Conservation (phyloP, 2,329 filamentous ascomycete genomes). For the Lasiodiplodia sp. region DNA sequence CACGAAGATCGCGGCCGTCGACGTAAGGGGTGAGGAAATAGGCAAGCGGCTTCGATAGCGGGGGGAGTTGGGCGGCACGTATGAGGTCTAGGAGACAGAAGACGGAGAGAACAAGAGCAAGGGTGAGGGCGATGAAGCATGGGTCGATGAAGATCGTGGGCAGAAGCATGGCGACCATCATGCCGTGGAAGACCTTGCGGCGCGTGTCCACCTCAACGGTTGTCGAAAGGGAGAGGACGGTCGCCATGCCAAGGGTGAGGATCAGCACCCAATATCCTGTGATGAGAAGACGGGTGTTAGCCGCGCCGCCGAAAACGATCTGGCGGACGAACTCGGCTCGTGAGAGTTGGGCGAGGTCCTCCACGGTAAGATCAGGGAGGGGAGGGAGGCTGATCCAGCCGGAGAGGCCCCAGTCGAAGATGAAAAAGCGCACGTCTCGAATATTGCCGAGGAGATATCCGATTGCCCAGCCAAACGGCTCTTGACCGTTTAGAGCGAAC, state of each 20-base stretch:
- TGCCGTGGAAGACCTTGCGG: slow-evolving; percentile 96
- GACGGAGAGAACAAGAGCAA: slow-evolving; percentile 79
- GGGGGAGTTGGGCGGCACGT: slow-evolving; percentile 88
- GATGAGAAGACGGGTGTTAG: slow-evolving; percentile 82
- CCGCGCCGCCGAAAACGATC: slow-evolving; percentile 69
- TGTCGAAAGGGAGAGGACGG: slow-evolving; percentile 73
- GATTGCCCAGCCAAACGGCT: slow-evolving; percentile 91
- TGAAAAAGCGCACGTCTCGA: slow-evolving; percentile 72
- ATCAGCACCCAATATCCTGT: slow-evolving; percentile 76
- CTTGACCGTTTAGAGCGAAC: slow-evolving; percentile 72
- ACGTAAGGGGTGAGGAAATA: slow-evolving; percentile 91
- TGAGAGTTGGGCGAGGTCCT: slow-evolving; percentile 30
- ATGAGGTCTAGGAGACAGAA: slow-evolving; percentile 91
- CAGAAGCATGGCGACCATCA: slow-evolving; percentile 96
- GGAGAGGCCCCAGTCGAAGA: slow-evolving; percentile 72
- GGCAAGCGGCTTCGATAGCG: slow-evolving; percentile 84
- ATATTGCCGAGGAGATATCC: slow-evolving; percentile 88
- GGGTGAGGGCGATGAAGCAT: slow-evolving; percentile 78
- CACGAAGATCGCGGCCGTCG: slow-evolving; percentile 89
- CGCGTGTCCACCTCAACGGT: slow-evolving; percentile 93
- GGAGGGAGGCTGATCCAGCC: slow-evolving; percentile 77
- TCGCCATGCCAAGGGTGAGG: slow-evolving; percentile 72
- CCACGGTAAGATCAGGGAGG: slow-evolving; percentile 41
- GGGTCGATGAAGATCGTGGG: slow-evolving; percentile 89
- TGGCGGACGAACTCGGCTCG: slow-evolving; percentile 70